These are phyloP conservation scores for Teunomyces gatunensis DNA, from an alignment of 805 yeast genomes.

Conservation along the genomic window DNA sequence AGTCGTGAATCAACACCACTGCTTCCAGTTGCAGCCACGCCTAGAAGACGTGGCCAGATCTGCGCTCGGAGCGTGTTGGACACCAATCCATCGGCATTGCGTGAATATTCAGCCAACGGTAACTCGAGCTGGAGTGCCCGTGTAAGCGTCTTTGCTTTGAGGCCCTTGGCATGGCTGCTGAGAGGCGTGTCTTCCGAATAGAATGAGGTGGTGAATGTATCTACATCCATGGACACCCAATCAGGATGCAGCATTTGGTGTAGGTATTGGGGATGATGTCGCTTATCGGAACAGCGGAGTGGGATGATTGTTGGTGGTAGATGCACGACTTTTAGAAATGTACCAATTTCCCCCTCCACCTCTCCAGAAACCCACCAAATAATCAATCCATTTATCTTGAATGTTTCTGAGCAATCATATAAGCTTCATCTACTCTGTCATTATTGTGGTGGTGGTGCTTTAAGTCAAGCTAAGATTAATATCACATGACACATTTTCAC, in stretches of 20 bases:
- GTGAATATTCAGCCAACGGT: slow-evolving; percentile 29
- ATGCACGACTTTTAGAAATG: not conserved
- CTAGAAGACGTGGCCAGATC: slow-evolving; percentile 53
- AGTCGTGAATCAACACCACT: not conserved
- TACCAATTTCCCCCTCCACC: too few relatives aligned
- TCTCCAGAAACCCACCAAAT: too few relatives aligned
- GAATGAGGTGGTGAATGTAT: slow-evolving; percentile 45
- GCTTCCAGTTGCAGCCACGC: slow-evolving; percentile 13
- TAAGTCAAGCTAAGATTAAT: too few relatives aligned
- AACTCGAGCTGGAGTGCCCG: slow-evolving; percentile 29
- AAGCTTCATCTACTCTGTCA: too few relatives aligned
- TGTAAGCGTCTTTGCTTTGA: slow-evolving; percentile 36
- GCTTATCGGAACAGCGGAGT: not conserved
- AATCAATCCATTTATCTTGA: too few relatives aligned
- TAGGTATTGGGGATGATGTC: not conserved
- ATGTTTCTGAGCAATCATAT: too few relatives aligned
- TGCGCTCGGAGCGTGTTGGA: slow-evolving; percentile 37
- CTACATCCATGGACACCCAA: slow-evolving; percentile 53
- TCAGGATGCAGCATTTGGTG: slow-evolving; percentile 26
- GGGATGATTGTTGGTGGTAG: not conserved
- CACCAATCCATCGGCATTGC: slow-evolving; percentile 49
- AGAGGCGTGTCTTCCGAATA: slow-evolving; percentile 44
- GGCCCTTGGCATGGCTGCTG: slow-evolving; percentile 33
- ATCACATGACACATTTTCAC: not conserved
- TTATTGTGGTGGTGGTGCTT: too few relatives aligned